Percentiles rank a stretch among this genome's conserved stretches.
Conservation (phyloP, 768 basidiomycete genomes). For the Mrakia gelida region DNA sequence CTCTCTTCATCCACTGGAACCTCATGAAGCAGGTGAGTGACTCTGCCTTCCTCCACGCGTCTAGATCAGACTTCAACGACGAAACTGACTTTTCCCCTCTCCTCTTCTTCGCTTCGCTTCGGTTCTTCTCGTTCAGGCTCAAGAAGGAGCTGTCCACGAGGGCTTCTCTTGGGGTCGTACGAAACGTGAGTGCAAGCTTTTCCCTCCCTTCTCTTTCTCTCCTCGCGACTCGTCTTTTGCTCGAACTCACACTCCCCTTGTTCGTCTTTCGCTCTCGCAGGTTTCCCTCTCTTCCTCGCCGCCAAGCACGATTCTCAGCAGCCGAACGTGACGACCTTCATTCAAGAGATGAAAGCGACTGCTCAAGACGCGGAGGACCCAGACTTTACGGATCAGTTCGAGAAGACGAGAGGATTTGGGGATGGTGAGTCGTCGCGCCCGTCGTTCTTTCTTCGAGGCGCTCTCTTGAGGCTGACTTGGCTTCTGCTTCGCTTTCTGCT, state of each 20-base stretch:
- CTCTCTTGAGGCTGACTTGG: not conserved
- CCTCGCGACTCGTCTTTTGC: not conserved
- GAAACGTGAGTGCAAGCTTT: constrained; percentile 14
- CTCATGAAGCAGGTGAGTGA: constrained; percentile 46
- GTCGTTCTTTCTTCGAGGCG: not conserved
- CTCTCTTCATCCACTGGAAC: constrained; percentile 43
- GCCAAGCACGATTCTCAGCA: constrained; percentile 21
- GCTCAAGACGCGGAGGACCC: constrained; percentile 19
- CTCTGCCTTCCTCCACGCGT: no score
- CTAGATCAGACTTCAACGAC: no score
- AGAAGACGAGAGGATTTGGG: constrained; percentile 20
- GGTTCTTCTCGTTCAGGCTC: not conserved
- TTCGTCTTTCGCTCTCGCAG: not conserved
- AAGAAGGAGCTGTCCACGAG: constrained; percentile 27
- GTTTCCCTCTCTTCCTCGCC: constrained; percentile 27
- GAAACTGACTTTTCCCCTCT: no score
- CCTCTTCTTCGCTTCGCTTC: no score
- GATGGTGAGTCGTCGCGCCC: not conserved
- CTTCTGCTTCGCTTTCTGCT: not conserved
- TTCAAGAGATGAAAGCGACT: not conserved
- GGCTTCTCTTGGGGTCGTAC: constrained; percentile 39
- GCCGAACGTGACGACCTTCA: not conserved
- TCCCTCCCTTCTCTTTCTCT: not conserved
- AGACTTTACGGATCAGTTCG: not conserved
- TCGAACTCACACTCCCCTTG: not conserved